phyloP scores from a whole-genome alignment of 768 basidiomycete species.

The Mycena filopes region DNA sequence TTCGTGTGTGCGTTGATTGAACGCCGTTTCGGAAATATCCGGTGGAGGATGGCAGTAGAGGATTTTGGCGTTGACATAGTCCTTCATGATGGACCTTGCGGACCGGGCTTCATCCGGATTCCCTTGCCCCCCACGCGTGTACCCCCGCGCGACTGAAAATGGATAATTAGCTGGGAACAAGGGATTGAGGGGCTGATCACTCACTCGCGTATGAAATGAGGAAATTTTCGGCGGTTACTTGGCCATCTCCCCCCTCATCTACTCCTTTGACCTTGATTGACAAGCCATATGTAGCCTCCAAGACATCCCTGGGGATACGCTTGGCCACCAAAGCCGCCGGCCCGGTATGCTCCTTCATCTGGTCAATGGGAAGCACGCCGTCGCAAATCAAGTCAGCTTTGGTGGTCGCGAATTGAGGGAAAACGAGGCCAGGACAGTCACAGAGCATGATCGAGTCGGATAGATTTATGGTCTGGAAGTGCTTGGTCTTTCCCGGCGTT shows the following conservation, averaged over 20 bases:
- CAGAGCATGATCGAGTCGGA: constrained; percentile 88
- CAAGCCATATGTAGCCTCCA: constrained; percentile 94
- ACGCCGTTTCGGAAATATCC: constrained; percentile 66
- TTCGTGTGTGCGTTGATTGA: constrained; percentile 79
- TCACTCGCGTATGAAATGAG: constrained; percentile 92
- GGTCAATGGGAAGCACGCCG: constrained; percentile 97
- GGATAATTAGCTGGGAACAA: constrained; percentile 24
- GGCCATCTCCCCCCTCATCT: constrained; percentile 89
- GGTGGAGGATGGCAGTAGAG: constrained; percentile 94
- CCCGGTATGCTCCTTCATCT: constrained; percentile 92
- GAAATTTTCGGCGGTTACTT: constrained; percentile 80
- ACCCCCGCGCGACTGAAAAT: constrained; percentile 86
- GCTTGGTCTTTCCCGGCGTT: constrained; percentile 98
- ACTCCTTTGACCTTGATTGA: constrained; percentile 67
- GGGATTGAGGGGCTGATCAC: constrained; percentile 46
- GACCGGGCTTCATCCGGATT: constrained; percentile 97
- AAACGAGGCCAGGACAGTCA: constrained; percentile 98
- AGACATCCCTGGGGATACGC: constrained; percentile 80
- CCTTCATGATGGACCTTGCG: constrained; percentile 92
- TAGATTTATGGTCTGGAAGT: constrained; percentile 98
- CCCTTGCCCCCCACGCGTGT: constrained; percentile 92
- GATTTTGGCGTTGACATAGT: constrained; percentile 95
- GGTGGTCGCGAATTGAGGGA: constrained; percentile 97
- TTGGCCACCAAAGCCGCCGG: constrained; percentile 82
- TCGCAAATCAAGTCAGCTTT: constrained; percentile 97